These are phyloP conservation scores for Ephemerocybe angulata DNA, from an alignment of 768 basidiomycete species.

Conservation along the genomic window DNA sequence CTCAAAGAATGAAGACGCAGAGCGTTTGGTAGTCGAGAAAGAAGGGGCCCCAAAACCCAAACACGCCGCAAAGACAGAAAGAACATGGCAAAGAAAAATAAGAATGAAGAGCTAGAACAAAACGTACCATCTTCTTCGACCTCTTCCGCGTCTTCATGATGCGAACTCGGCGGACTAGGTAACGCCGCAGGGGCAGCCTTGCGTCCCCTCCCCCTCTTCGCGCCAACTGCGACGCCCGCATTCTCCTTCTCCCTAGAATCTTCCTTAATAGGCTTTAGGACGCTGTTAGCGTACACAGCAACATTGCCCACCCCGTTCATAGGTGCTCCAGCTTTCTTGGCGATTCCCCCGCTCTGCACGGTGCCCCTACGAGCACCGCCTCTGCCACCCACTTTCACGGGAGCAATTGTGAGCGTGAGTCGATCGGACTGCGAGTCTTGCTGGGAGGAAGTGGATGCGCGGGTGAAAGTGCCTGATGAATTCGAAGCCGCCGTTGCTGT, in stretches of 20 bases:
- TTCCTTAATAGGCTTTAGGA: neutral
- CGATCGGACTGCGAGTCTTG: constrained; percentile 25
- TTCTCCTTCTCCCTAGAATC: constrained; percentile 36
- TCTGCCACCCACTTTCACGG: constrained; percentile 57
- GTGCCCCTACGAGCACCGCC: constrained; percentile 63
- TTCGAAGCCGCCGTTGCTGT: constrained; percentile 8
- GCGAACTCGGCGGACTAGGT: constrained; percentile 8
- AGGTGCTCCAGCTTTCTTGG: constrained; percentile 45
- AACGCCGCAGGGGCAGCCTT: constrained; percentile 11
- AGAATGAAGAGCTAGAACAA: neutral
- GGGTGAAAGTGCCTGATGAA: constrained; percentile 6
- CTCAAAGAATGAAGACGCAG: no score
- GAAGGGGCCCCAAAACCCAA: no score
- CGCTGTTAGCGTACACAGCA: neutral
- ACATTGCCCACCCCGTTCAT: constrained; percentile 8
- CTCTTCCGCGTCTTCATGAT: neutral
- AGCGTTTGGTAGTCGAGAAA: no score
- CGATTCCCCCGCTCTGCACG: constrained; percentile 69
- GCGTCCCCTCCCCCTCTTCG: neutral
- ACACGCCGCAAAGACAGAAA: no score
- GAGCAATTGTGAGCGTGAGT: constrained; percentile 45
- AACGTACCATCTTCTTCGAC: neutral
- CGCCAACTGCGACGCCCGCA: neutral
- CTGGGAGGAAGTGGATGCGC: constrained; percentile 10
- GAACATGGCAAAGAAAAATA: neutral